phyloP scores from a whole-genome alignment of 176 grass and related monocot species.

The Oryza rufipogon region DNA sequence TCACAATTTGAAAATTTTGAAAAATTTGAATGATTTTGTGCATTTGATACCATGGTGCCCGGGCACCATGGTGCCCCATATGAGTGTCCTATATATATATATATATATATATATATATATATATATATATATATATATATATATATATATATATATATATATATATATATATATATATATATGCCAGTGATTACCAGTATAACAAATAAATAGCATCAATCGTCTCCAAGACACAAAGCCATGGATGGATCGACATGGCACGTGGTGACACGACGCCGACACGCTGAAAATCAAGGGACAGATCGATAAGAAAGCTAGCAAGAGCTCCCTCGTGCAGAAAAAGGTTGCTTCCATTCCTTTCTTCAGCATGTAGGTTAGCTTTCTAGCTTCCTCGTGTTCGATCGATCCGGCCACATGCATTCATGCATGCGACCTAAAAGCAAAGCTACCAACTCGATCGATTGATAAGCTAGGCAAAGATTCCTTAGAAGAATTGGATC shows the following conservation, averaged over 20 bases:
- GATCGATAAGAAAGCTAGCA: background rate
- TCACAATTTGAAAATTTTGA: no score
- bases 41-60: no score
- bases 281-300: background rate
- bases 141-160: no score
- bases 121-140: no score
- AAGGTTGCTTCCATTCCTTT: background rate
- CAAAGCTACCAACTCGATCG: background rate
- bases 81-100: no score
- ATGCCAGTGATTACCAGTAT: background rate
- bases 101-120: no score
- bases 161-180: no score
- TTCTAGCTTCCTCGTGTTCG: background rate
- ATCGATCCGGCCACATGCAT: background rate
- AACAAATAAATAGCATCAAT: background rate
- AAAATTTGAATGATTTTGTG: no score
- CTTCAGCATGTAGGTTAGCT: background rate
- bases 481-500: background rate
- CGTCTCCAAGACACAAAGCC: background rate
- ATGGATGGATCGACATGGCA: background rate
- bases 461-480: background rate
- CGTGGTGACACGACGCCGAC: background rate
- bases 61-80: no score
- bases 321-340: background rate
- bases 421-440: background rate